Evolutionary conservation across 73 alveolate genomes (phyloP), one percentile per base, ranked within the genome.

Genomic region (Paramecium octaurelia): DNA sequence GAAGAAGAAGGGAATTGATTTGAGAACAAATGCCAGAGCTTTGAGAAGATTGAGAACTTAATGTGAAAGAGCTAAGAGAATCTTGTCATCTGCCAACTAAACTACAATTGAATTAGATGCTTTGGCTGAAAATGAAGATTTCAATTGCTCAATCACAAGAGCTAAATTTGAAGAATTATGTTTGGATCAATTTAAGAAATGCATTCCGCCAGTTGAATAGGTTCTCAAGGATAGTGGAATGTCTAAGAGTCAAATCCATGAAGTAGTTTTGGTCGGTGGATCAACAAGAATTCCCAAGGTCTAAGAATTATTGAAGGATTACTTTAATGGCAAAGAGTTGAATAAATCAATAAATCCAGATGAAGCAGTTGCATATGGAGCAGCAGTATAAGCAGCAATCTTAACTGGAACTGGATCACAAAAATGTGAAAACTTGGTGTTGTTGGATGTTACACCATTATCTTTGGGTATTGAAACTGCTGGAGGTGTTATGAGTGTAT

Each of bases 301-400:
- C 59, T 95, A 95, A 86, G 97, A 93, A 43, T 48, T 88, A 12
- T 73, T 92, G n/a, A 69, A 38, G 35, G 99, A 97, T 71, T 97
- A 94, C 97, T 97, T 97, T 96, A 95, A 96, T 71, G 99, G 99
- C 40, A 97, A 96, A 92, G 98, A 92, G 75, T 98, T 96, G 40
- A 94, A 94, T 95, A 88, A 94, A 90, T 87, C 97, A 57, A 98
- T 98, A 92, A 97, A 98, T 95, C 99, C 99, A 6, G 99, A 98
- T 93, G 99, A 97, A 90, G 99, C 99, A 2, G 99, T 98, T 80
- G 99, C 99, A 43, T 98, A 97, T 93, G 98, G 96, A 85, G 98
- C 98, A 8, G 96, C 98, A 36, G 98, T 95, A 46, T 93, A 92
- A 93, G 98, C 97, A 18, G 98, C 97, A 6, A 92, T 95, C 20